Evolutionary conservation across 2,329 filamentous ascomycete species (phyloP), one percentile per base, ranked within the genome.

Genomic region (Hymenotorrendiella dingleyae): DNA sequence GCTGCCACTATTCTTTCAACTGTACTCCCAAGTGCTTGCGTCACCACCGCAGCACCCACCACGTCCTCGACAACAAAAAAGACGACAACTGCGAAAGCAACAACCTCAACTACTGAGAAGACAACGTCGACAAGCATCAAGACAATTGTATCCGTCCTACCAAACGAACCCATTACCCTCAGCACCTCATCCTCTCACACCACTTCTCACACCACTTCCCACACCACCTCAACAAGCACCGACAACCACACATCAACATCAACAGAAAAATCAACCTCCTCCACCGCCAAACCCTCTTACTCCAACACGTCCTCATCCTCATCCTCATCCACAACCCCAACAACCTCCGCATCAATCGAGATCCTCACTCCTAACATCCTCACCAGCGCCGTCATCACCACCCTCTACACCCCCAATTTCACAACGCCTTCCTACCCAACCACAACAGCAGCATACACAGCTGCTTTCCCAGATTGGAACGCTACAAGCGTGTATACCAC

Each of bases 381-480:
- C 23, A n/a, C 41, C 23, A 45, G 40, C 12, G 26, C 45, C 10
- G 26, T 39, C 16, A 36, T 45, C 4, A 37, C 38, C 20, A 48
- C 43, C 14, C 21, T 53, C 23, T 50, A 48, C 30, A 42, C 40
- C 2, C 45, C 47, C 12, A 48, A 33, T 6, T 42, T 46, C 16
- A 36, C 28, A 10, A 43, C 30, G n/a, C 47, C 47, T 10, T 45
- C 42, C 3, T 50, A 48, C 35, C 46, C 47, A 16, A 47, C 47
- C 10, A 49, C 47, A 9, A 42, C 39, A 14, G 45, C 45, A n/a
- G 39, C 11, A 4, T 47, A 44, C 23, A 29, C 44, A 7, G 23
- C 43, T 3, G 35, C 47, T 8, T 46, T 42, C 30, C 47, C 49
- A 3, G 40, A 46, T 14, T 52, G 45, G 42, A 51, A 46, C 24